phyloP scores from a whole-genome alignment of 306 rosid genomes.

The Leucaena leucocephala region DNA sequence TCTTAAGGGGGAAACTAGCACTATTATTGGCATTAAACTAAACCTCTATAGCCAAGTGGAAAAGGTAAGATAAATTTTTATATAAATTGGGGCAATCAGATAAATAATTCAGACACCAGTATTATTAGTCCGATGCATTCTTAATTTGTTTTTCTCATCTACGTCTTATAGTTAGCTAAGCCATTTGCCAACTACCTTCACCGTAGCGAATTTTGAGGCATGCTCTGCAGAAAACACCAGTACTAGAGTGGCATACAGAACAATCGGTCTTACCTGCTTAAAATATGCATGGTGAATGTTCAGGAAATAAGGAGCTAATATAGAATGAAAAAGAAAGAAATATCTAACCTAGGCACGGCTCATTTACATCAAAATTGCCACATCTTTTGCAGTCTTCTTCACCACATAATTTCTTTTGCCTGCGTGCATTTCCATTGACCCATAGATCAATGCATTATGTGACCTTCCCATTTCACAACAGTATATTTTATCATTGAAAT shows the following conservation, averaged over 20 bases:
- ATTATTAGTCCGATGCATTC: background rate
- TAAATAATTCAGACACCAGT: background rate
- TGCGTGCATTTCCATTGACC: slow-evolving; percentile 42
- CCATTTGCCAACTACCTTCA: slow-evolving; percentile 56
- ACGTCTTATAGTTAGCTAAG: background rate
- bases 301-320: slow-evolving; percentile 3
- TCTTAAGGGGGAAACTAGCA: background rate
- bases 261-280: slow-evolving; percentile 78
- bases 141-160: background rate
- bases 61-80: slow-evolving; percentile 2
- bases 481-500: background rate
- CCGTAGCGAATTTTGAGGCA: slow-evolving; percentile 82
- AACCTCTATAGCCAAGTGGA: background rate
- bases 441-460: background rate
- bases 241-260: slow-evolving; percentile 72
- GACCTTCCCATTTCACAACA: background rate
- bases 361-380: slow-evolving; percentile 56
- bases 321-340: slow-evolving; percentile 15
- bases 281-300: slow-evolving; percentile 13
- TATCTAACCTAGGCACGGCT: slow-evolving; percentile 68
- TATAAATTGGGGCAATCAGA: slow-evolving; percentile 9
- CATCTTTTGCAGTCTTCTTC: slow-evolving; percentile 81
- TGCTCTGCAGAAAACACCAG: slow-evolving; percentile 69
- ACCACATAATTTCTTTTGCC: slow-evolving; percentile 76
- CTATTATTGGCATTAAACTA: background rate